These are phyloP conservation scores for Penicillium sp. DNA, from an alignment of 2,329 filamentous ascomycete genomes.

Conservation along the genomic window DNA sequence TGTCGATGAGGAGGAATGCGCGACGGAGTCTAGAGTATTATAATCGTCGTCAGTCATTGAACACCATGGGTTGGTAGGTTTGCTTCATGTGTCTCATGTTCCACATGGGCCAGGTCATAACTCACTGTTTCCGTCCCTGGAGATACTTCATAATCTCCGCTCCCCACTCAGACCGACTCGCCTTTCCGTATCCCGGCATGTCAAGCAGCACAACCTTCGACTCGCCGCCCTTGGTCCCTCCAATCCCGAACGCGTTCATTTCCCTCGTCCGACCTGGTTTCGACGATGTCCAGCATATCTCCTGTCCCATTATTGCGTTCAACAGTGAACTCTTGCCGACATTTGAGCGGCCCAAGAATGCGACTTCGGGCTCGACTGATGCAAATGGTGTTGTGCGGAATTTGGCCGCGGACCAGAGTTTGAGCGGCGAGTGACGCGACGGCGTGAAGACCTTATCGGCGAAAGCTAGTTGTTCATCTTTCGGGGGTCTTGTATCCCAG, in stretches of 20 bases:
- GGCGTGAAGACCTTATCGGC: conserved; percentile 49
- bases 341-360: conserved; percentile 68
- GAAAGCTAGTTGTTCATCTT: conserved; percentile 44
- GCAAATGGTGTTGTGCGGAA: conserved; percentile 61
- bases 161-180: conserved; percentile 63
- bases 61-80: background rate
- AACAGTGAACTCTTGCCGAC: conserved; percentile 68
- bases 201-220: conserved; percentile 62
- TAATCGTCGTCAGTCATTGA: background rate
- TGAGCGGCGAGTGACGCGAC: conserved; percentile 50
- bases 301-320: conserved; percentile 60
- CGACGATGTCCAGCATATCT: conserved; percentile 57
- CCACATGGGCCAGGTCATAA: conserved; percentile 4
- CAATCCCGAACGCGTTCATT: conserved; percentile 66
- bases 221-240: conserved; percentile 48
- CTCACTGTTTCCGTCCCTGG: conserved; percentile 58
- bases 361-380: conserved; percentile 58
- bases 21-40: conserved; percentile 50
- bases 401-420: conserved; percentile 60
- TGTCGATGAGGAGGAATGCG: conserved; percentile 65
- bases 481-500: conserved; percentile 53
- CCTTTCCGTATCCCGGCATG: conserved; percentile 70
- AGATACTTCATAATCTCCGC: conserved; percentile 68
- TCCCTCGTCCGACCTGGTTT: conserved; percentile 62
- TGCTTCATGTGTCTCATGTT: background rate